phyloP scores from a whole-genome alignment of 2,329 filamentous ascomycete species.

The Lasiodiplodia hormozganensis region DNA sequence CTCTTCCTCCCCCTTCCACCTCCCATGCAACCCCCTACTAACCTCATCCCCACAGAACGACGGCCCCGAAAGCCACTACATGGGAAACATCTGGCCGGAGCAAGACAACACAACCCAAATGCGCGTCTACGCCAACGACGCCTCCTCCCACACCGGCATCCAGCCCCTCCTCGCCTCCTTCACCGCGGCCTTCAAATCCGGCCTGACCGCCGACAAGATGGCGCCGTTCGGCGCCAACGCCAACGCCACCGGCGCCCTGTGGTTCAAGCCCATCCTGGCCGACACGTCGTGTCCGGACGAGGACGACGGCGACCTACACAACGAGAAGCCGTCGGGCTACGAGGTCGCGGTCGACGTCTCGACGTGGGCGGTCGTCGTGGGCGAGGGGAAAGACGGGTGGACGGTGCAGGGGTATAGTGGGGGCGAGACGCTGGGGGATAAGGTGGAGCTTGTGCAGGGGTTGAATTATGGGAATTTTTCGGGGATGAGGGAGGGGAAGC shows the following conservation, averaged over 20 bases:
- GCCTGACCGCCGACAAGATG: constrained; percentile 4
- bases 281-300: not conserved
- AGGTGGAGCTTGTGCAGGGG: not conserved
- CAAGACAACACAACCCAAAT: constrained; percentile 36
- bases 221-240: not conserved
- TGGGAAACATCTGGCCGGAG: constrained; percentile 45
- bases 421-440: not conserved
- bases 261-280: constrained; percentile 9
- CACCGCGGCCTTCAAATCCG: constrained; percentile 43
- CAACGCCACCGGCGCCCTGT: constrained; percentile 1
- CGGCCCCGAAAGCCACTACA: constrained; percentile 48
- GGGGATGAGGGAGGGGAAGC: not conserved
- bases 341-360: not conserved
- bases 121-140: constrained; percentile 38
- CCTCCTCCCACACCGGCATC: constrained; percentile 42
- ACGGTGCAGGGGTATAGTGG: constrained; percentile 4
- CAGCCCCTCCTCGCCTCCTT: constrained; percentile 47
- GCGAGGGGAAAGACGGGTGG: too few relatives aligned
- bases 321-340: constrained; percentile 14
- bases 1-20: not conserved
- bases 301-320: constrained; percentile 4
- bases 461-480: constrained; percentile 12
- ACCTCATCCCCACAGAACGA: constrained; percentile 36
- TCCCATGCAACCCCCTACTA: not conserved
- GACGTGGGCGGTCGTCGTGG: constrained; percentile 13